Evolutionary conservation across 345 rosid species (phyloP).

Genomic region (Aquilaria sinensis): DNA sequence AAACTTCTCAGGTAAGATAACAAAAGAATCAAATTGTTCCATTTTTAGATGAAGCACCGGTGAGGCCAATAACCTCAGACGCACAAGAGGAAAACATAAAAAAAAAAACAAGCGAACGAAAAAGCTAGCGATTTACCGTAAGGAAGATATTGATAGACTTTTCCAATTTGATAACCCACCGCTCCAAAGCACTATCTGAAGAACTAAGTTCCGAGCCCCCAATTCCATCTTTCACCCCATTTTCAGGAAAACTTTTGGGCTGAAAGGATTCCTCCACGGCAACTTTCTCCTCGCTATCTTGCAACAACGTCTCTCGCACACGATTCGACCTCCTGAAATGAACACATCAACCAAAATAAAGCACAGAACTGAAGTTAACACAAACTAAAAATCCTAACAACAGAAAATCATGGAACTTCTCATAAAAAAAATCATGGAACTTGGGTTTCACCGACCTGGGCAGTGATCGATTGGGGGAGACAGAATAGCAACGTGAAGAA

Average conservation of each 20-base stretch:
- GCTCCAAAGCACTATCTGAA: constrained; percentile 34
- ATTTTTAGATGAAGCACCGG: too few species aligned
- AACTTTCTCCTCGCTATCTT: constrained; percentile 70
- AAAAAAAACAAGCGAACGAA: background rate
- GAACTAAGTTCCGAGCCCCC: constrained; percentile 23
- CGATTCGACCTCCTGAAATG: constrained; percentile 30
- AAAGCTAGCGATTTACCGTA: constrained; percentile 38
- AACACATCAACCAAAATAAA: background rate
- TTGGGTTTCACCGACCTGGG: constrained; percentile 21
- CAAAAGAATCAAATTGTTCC: too few species aligned
- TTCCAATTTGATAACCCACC: constrained; percentile 65
- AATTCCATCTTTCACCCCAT: constrained; percentile 13
- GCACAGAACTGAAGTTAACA: background rate
- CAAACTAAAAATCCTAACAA: background rate
- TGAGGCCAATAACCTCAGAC: too few species aligned
- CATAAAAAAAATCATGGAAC: background rate
- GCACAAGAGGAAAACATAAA: background rate
- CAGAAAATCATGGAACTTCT: background rate
- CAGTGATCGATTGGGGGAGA: constrained; percentile 20
- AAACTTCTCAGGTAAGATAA: too few species aligned
- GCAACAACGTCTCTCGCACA: constrained; percentile 51
- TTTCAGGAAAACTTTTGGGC: constrained; percentile 31
- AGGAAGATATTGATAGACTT: constrained; percentile 77
- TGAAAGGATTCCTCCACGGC: constrained; percentile 61
- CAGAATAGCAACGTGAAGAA: constrained; percentile 19